Percentiles rank a stretch among this genome's conserved stretches.
phyloP scores from a whole-genome alignment of 768 basidiomycete species.

The Calocybe gangraenosa region DNA sequence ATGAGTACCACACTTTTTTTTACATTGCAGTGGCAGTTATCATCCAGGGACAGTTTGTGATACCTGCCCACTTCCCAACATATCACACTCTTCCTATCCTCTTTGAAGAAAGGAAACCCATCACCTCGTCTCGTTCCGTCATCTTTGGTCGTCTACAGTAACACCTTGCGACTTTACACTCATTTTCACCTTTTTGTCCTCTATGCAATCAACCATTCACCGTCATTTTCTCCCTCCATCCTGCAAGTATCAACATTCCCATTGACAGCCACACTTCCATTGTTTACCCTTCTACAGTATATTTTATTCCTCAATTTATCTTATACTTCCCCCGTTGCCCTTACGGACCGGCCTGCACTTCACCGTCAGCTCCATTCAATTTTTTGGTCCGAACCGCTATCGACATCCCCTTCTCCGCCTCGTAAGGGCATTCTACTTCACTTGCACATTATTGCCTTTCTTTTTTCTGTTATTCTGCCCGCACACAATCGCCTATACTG shows the following conservation, averaged over 20 bases:
- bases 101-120: conserved; percentile 21
- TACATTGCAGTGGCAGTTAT: neutral
- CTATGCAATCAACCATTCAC: conserved; percentile 53
- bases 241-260: conserved; percentile 36
- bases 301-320: conserved; percentile 87
- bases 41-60: conserved; percentile 28
- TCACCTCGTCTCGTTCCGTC: conserved; percentile 21
- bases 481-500: conserved; percentile 16
- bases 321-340: conserved; percentile 31
- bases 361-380: conserved; percentile 25
- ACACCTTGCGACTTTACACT: conserved; percentile 34
- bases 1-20: conserved; percentile 17
- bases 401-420: conserved; percentile 10
- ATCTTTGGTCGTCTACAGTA: conserved; percentile 40
- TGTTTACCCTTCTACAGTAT: conserved; percentile 58
- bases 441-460: conserved; percentile 40
- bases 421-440: conserved; percentile 24
- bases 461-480: conserved; percentile 21
- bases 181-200: conserved; percentile 38
- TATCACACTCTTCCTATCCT: conserved; percentile 21
- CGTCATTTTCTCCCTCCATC: conserved; percentile 40
- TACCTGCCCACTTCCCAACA: conserved; percentile 28
- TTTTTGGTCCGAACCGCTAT: conserved; percentile 26
- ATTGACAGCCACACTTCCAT: conserved; percentile 48
- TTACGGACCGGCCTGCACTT: conserved; percentile 32